phyloP scores from a whole-genome alignment of 1,284 basidiomycete species.

The Ustilago loliicola region DNA sequence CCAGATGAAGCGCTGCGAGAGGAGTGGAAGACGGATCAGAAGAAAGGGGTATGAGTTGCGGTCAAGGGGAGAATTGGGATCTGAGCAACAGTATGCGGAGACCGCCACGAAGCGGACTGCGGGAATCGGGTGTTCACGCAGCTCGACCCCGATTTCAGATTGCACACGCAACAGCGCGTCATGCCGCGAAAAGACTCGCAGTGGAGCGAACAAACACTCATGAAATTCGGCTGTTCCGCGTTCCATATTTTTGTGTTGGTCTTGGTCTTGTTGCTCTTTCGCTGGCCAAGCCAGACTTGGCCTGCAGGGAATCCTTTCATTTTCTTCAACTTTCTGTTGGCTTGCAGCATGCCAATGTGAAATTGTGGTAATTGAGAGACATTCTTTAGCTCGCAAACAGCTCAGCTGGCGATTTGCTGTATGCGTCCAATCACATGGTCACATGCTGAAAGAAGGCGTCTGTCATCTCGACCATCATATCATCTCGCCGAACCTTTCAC shows the following conservation, averaged over 20 bases:
- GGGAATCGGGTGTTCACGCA: not conserved
- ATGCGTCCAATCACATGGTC: constrained; percentile 1
- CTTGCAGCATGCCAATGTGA: not conserved
- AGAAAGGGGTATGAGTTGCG: not conserved
- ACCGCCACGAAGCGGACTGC: not conserved
- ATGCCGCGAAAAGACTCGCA: not conserved
- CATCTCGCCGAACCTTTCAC: not conserved
- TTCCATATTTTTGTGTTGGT: constrained; percentile 30
- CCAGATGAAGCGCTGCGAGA: not conserved
- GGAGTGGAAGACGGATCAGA: not conserved
- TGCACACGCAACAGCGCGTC: not conserved
- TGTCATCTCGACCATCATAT: not conserved
- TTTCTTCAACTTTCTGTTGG: not conserved
- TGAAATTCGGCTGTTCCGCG: constrained; percentile 2
- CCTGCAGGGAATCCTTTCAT: not conserved
- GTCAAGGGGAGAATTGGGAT: not conserved
- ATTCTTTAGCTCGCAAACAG: not conserved
- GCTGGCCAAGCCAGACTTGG: not conserved
- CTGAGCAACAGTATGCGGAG: not conserved
- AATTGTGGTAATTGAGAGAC: not conserved
- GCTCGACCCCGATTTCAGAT: not conserved
- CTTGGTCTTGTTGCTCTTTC: constrained; percentile 8
- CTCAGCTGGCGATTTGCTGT: not conserved
- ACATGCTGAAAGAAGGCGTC: not conserved
- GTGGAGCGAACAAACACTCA: not conserved